phyloP scores from a whole-genome alignment of 768 basidiomycete species.

The Boletus rex-veris region DNA sequence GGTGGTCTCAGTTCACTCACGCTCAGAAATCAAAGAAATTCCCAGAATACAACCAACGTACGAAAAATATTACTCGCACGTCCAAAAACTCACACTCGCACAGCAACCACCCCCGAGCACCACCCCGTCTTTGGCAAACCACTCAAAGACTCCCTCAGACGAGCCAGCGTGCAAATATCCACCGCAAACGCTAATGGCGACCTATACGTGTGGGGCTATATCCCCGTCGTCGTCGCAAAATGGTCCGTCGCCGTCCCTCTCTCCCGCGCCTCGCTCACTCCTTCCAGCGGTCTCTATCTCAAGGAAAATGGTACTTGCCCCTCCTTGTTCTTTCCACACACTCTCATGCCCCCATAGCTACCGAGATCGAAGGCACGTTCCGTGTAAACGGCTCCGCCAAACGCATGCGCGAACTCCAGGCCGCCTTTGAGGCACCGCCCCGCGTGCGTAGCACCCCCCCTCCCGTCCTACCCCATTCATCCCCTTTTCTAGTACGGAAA shows the following conservation, averaged over 20 bases:
- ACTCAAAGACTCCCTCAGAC: constrained; percentile 76
- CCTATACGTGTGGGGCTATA: constrained; percentile 88
- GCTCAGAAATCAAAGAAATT: constrained; percentile 61
- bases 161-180: constrained; percentile 91
- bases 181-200: constrained; percentile 81
- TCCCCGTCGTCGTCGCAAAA: constrained; percentile 97
- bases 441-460: constrained; percentile 47
- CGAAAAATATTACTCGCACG: neutral
- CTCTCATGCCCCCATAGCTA: constrained; percentile 45
- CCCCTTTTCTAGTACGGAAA: constrained; percentile 75
- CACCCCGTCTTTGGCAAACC: constrained; percentile 81
- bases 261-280: constrained; percentile 1
- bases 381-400: constrained; percentile 94
- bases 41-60: constrained; percentile 42
- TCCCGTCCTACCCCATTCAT: neutral
- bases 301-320: constrained; percentile 78
- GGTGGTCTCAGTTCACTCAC: constrained; percentile 78
- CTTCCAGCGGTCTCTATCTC: constrained; percentile 77
- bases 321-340: neutral
- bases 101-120: constrained; percentile 32
- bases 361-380: constrained; percentile 90
- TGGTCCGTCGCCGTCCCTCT: constrained; percentile 54
- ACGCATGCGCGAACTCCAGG: constrained; percentile 94
- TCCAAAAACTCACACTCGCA: neutral
- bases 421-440: constrained; percentile 84